Conservation (phyloP, 192 early-diverging fungal genomes). For the Lunasporangiospora selenospora region DNA sequence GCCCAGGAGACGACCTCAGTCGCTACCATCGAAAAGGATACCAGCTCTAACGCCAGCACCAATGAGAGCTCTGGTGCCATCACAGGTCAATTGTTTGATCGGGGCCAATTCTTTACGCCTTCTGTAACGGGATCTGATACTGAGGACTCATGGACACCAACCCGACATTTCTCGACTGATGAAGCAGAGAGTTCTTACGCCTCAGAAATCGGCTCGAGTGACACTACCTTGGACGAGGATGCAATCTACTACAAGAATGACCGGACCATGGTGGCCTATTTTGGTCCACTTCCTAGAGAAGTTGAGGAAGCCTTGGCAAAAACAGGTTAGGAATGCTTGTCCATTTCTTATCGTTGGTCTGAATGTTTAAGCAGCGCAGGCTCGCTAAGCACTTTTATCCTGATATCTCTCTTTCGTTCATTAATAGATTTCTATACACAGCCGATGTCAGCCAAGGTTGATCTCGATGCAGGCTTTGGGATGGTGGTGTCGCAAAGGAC, state of each 20-base stretch:
- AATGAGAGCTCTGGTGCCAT: no score
- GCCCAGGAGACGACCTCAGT: no score
- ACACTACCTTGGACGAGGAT: conserved; percentile 25
- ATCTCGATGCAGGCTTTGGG: conserved; percentile 35
- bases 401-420: not conserved
- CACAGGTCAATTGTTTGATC: no score
- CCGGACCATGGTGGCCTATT: conserved; percentile 30
- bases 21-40: no score
- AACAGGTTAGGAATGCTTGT: conserved; percentile 10
- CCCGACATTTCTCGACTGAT: not conserved
- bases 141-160: conserved; percentile 13
- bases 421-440: conserved; percentile 33
- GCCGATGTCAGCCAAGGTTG: conserved; percentile 34
- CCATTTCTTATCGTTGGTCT: not conserved
- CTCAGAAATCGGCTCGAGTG: not conserved
- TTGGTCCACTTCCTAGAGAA: conserved; percentile 43
- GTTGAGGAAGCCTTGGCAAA: conserved; percentile 31
- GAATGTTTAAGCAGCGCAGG: not conserved
- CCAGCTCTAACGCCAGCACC: no score
- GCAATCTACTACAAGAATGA: conserved; percentile 39
- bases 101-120: no score
- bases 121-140: conserved; percentile 4
- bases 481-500: conserved; percentile 29
- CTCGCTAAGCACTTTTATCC: not conserved
- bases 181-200: not conserved